Conservation (phyloP, 306 rosid species). For the Acacia acuminata region DNA sequence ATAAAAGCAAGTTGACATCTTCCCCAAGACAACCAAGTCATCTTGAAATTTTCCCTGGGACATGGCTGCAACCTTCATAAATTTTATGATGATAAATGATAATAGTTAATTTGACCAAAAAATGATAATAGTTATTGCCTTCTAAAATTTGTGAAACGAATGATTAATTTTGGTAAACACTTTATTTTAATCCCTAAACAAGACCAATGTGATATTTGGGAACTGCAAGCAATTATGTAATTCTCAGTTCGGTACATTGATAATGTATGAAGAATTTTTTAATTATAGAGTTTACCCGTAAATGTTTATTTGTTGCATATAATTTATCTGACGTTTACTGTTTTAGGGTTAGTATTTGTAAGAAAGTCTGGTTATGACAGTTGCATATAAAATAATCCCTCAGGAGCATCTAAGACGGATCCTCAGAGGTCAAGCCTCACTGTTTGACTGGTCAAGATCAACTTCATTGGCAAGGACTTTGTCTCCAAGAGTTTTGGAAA, state of each 20-base stretch:
- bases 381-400: slow-evolving; percentile 21
- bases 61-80: not conserved
- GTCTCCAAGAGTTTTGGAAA: slow-evolving; percentile 97
- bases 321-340: slow-evolving; percentile 8
- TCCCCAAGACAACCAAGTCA: not conserved
- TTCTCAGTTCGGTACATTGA: not conserved
- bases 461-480: slow-evolving; percentile 91
- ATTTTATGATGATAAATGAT: not conserved
- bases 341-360: slow-evolving; percentile 23
- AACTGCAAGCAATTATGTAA: not conserved
- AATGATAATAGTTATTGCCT: not conserved
- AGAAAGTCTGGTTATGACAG: slow-evolving; percentile 24
- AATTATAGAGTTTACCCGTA: not conserved
- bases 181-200: not conserved
- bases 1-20: not conserved
- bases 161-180: slow-evolving; percentile 21
- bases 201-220: not conserved
- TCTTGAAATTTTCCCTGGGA: not conserved
- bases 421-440: slow-evolving; percentile 98
- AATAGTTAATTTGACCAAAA: not conserved
- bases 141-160: not conserved
- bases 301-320: slow-evolving; percentile 4
- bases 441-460: slow-evolving; percentile 94
- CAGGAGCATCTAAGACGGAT: slow-evolving; percentile 96
- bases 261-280: slow-evolving; percentile 10